Base-by-base conservation (phyloP, 495 filamentous ascomycete species). In the Trichoderma erinaceum region DNA sequence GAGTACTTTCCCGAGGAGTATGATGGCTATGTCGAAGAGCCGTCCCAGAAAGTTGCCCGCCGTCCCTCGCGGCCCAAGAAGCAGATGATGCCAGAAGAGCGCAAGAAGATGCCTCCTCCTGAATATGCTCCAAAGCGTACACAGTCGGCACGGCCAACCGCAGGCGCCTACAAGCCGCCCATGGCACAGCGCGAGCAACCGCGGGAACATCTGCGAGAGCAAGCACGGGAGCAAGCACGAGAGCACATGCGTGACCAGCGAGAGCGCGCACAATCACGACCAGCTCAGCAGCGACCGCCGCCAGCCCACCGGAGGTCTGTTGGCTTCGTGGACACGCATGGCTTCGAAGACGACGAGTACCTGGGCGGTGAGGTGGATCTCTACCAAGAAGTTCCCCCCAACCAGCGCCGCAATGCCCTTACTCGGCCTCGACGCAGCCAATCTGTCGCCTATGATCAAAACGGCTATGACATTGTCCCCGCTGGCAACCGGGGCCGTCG, bases 61-160 rank as follows among this genome's bases (percentile, higher is more conserved):
- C 78, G 78, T 41, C 67, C 78, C 29, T 82, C 81, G 6, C 66
- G 73, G 2, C 71, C 72, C n/a, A 75, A 76, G 52, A 82, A 77
- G 67, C 15, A 72, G 68, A 78, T 74, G 70, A 66, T 69, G 10
- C 48, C 48, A 23, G 80, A 82, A 0, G 79, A 80, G 38, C 74
- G 73, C 44, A 70, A 66, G 18, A 70, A 74, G 65, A 81, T 81
- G 80, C 77, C 80, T 2, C 81, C 80, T 21, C 74, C 74, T 0
- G 41, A 66, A 13, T 66, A 50, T 23, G 44, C 56, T 32, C 56
- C 23, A 23, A 61, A 61, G 56, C 56, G 56, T 32, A 66, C 27
- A 11, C 63, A 44, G 32, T 79, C 81, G 65, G 77, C 80, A 48
- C 77, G 78, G 6, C 79, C 78, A 4, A 68, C 63, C 43, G 69